These are phyloP conservation scores for Umbilicus rupestris DNA, from an alignment of 164 flowering plant genomes.

Conservation along the genomic window DNA sequence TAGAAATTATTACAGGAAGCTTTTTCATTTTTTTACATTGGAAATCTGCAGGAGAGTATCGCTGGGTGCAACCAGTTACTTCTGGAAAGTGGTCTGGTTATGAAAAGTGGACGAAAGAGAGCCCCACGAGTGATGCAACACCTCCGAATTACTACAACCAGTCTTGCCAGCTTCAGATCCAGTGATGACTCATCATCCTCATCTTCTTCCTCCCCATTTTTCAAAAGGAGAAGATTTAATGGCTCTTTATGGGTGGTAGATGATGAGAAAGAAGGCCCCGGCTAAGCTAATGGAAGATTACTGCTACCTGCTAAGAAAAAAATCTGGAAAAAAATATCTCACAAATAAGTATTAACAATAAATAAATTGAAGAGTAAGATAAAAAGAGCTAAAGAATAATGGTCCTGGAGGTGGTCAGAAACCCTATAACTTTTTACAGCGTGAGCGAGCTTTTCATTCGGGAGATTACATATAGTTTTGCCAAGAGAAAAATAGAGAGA, in stretches of 20 bases:
- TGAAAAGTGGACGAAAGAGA: slow-evolving; percentile 23
- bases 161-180: slow-evolving; percentile 23
- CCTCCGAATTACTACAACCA: slow-evolving; percentile 40
- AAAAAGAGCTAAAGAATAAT: not conserved
- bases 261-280: slow-evolving; percentile 32
- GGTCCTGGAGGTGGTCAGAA: not conserved
- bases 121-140: slow-evolving; percentile 37
- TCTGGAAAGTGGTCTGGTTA: slow-evolving; percentile 31
- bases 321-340: too few species aligned
- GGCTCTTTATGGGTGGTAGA: slow-evolving; percentile 46
- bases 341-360: not conserved
- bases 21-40: not conserved
- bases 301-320: not conserved
- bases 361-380: not conserved
- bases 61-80: slow-evolving; percentile 48
- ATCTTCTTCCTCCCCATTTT: slow-evolving; percentile 28
- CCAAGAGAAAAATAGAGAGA: too few species aligned
- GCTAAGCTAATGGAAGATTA: slow-evolving; percentile 8
- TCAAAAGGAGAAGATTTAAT: slow-evolving; percentile 66
- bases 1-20: not conserved
- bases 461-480: too few species aligned
- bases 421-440: not conserved
- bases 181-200: slow-evolving; percentile 39
- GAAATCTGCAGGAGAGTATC: slow-evolving; percentile 60
- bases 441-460: too few species aligned